Base-by-base conservation (phyloP, 2,329 filamentous ascomycete species). In the Sclerotinia trifoliorum region DNA sequence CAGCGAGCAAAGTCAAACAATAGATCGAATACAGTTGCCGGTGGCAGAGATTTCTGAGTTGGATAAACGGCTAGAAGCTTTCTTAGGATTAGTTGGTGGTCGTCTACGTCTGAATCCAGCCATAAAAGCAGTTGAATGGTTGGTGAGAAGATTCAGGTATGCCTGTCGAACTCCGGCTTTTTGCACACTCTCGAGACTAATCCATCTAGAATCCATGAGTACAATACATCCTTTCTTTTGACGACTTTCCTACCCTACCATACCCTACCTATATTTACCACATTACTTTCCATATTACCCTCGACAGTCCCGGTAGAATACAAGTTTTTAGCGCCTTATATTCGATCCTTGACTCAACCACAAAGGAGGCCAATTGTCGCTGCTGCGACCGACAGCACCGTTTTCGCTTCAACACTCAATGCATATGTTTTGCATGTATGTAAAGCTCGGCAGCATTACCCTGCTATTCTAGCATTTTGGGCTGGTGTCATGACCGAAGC, bases 171-270 rank as follows among this genome's bases (percentile, higher is more conserved):
- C 17, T 42, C 10, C 19, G 15, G 39, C 1, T n/a, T 32, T 26
- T 61, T 26, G 44, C n/a, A 51, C 10, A 21, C 19, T 44, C 62
- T 11, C 19, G 44, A 24, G 32, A 55, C 68, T 67, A 61, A 21
- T 58, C 52, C 52, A 55, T 67, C 49, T 70, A 96, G 94, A 74
- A 88, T 96, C 64, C 95, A 99, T 78, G 92, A 98, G 78, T 90
- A 93, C 80, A 98, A 97, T 79, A 94, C 92, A 5, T 83, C 86
- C 4, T 85, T 85, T 46, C 81, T 97, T 19, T 83, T 98, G 55
- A 85, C 94, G 73, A 92, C 94, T 3, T 98, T 98, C 78, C 84
- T 99, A 6, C 95, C 95, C 1, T 98, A 97, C 79, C 94, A 99
- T 78, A 88, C 89, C 10, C 90, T 92, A 44, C 91, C 91, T 7